Evolutionary conservation across 495 filamentous ascomycete species (phyloP), one percentile per base, ranked within the genome.

Genomic region (Neurospora sp.): DNA sequence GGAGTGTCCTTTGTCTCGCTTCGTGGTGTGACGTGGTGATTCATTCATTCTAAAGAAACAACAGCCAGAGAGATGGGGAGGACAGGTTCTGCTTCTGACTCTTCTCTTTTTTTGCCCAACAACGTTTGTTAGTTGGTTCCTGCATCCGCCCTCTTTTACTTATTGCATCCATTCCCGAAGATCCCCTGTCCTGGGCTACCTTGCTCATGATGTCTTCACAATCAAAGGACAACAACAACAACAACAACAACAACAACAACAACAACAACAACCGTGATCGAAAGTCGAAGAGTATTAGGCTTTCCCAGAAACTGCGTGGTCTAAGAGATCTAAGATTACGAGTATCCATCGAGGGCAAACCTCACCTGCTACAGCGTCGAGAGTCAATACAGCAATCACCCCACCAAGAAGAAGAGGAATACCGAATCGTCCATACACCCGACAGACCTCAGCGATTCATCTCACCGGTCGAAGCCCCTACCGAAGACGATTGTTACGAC

Each of bases 361-460:
- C 45, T 27, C 20, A 27, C 4, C 10, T n/a, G 18, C 42, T n/a
- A 8, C 53, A 27, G 12, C 27, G 27, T 8, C 53, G 53, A 39
- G 69, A 22, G 14, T 38, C 31, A 38, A 16, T 65, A 20, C 44
- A 59, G 20, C n/a, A n/a, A 37, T 71, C 4, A 22, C 53, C 20
- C 2, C 70, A 75, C 2, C 69, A 75, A 20, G 39, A 72, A 41
- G 73, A 72, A 1, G 18, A 59, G 14, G 59, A 70, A 18, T 81
- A 78, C 70, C 65, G 69, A 22, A 75, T 76, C 8, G 71, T 79
- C 20, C 80, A 80, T 59, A 76, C 79, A 7, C 80, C 80, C 9
- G 80, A 81, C 68, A 71, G 80, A 5, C 76, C 74, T 0, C 0
- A 35, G 8, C 70, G 71, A 35, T 31, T 73, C 9, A 10, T 75